Evolutionary conservation across 2,329 filamentous ascomycete genomes (phyloP), one percentile per base, ranked within the genome.

Genomic region (Aspergillus fumigatus): DNA sequence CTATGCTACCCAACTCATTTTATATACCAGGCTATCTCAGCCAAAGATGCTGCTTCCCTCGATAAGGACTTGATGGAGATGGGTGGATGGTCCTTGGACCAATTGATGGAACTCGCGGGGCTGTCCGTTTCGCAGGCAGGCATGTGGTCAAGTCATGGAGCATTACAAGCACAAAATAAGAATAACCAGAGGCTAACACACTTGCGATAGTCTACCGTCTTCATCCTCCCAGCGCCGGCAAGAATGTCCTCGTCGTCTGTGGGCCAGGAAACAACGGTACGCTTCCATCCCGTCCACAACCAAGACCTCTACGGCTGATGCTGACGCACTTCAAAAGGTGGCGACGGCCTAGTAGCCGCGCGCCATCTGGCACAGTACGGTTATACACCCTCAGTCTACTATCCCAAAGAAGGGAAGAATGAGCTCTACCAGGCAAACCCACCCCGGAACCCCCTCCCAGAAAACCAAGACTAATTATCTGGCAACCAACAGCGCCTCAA

Each of bases 31-130:
- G 96, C 92, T 26, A 83, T 99, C 26, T 88, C 88, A 9, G 88
- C 93, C 45, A 92, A 94, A 75, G 90, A 91, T 62, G 94, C 94
- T 0, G 88, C 90, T 0, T 89, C 90, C 50, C 83, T 99, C 19
- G 94, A 99, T 72, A 87, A 90, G 73, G 93, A 99, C 71, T 86
- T 99, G 60, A 97, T 99, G 92, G 84, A 84, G 10, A 85, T 87
- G 0, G 84, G 85, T 41, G 92, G 89, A 8, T 99, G 96, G 76
- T 96, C 91, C 10, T 84, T 99, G 54, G 94, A 97, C 70, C 94
- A 99, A 75, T 80, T 99, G 50, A 97, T 99, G 94, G 94, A 97
- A 72, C 79, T 99, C 7, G 94, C 94, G 47, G 94, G 94, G 0
- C 82, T 99, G 0, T 92, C 92, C 1, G 92, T 97, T 26, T 93